Percentiles rank a stretch among this genome's conserved stretches.
Conservation (phyloP, 1,284 basidiomycete genomes). For the Xerocomus minutiporus region DNA sequence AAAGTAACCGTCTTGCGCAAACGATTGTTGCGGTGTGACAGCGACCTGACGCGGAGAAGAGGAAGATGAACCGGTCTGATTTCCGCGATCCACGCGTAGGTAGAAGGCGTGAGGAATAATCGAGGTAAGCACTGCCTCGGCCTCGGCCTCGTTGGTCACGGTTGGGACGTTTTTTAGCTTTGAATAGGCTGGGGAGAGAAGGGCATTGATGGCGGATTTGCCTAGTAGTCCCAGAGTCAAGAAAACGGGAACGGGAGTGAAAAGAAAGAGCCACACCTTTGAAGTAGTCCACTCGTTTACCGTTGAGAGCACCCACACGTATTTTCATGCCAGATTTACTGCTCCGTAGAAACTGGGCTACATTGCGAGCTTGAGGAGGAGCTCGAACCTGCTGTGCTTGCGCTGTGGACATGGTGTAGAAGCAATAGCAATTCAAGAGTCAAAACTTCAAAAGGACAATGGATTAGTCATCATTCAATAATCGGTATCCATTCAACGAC, state of each 20-base stretch:
- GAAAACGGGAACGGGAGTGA: background rate
- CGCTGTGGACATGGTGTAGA: constrained; percentile 36
- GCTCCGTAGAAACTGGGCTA: constrained; percentile 82
- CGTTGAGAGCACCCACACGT: constrained; percentile 85
- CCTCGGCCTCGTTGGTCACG: constrained; percentile 76
- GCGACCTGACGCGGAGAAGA: constrained; percentile 77
- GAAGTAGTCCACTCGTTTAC: constrained; percentile 96
- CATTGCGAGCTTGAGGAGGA: constrained; percentile 70
- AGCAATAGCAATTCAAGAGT: background rate
- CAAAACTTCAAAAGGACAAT: background rate
- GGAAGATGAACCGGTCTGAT: constrained; percentile 60
- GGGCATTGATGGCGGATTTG: constrained; percentile 87
- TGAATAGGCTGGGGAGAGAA: constrained; percentile 85
- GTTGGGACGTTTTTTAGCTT: constrained; percentile 85
- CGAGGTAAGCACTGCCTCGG: constrained; percentile 62
- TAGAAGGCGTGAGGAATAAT: constrained; percentile 86
- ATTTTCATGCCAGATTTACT: constrained; percentile 87
- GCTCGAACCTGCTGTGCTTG: constrained; percentile 70
- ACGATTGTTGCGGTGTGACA: constrained; percentile 81
- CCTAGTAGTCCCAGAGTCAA: constrained; percentile 44
- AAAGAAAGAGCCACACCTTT: constrained; percentile 54
- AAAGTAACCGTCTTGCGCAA: constrained; percentile 78
- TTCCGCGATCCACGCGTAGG: constrained; percentile 81
- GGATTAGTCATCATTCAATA: background rate
- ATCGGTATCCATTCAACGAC: background rate